Evolutionary conservation across 2,329 filamentous ascomycete genomes (phyloP).

Genomic region (Nemania sp.): DNA sequence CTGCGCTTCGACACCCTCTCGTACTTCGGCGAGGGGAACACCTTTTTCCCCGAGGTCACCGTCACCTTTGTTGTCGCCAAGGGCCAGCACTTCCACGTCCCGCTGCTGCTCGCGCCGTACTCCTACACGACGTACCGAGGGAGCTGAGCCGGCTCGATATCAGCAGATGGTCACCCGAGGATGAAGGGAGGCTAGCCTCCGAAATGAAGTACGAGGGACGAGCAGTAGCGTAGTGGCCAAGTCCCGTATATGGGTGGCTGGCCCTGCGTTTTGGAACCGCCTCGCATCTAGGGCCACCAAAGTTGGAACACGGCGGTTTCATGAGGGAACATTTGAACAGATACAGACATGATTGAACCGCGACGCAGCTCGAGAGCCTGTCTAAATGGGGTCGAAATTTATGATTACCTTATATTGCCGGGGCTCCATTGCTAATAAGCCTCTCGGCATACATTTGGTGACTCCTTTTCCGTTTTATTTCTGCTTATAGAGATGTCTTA

Average conservation of each 20-base stretch:
- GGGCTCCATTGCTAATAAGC: too few species aligned
- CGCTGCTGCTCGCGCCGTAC: constrained; percentile 75
- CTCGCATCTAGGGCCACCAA: too few species aligned
- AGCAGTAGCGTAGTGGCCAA: background rate
- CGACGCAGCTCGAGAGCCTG: too few species aligned
- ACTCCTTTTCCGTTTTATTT: too few species aligned
- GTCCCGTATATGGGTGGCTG: background rate
- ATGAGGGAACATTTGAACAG: too few species aligned
- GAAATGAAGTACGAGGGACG: background rate
- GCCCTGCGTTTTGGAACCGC: background rate
- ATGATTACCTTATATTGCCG: too few species aligned
- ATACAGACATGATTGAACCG: too few species aligned
- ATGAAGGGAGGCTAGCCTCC: background rate
- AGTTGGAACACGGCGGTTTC: too few species aligned
- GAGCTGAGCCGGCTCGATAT: constrained; percentile 50
- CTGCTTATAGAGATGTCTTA: too few species aligned
- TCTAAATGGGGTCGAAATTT: too few species aligned
- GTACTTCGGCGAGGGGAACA: constrained; percentile 69
- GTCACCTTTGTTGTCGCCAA: constrained; percentile 58
- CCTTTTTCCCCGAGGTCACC: constrained; percentile 64
- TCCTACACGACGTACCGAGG: constrained; percentile 84
- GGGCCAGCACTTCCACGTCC: constrained; percentile 78
- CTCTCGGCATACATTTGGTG: too few species aligned
- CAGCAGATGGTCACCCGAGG: background rate
- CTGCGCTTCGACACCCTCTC: constrained; percentile 72